Conservation (phyloP, 331 rosid species). For the Phaseolus coccineus region DNA sequence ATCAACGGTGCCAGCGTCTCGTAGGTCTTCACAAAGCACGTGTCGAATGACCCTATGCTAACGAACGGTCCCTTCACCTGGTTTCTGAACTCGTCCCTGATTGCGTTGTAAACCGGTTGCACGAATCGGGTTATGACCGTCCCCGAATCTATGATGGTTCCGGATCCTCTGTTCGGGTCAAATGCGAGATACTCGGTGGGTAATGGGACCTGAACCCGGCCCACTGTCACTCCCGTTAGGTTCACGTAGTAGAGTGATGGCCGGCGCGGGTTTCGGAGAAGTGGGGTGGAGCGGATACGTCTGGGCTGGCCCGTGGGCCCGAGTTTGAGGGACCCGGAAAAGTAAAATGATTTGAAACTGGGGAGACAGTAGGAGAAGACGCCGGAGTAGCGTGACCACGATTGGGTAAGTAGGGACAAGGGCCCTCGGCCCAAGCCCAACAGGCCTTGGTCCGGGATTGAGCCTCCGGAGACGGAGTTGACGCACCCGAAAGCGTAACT, state of each 20-base stretch:
- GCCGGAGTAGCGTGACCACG: constrained; percentile 58
- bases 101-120: constrained; percentile 61
- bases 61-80: constrained; percentile 61
- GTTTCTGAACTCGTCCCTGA: constrained; percentile 71
- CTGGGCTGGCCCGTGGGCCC: constrained; percentile 70
- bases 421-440: constrained; percentile 83
- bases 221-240: constrained; percentile 67
- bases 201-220: constrained; percentile 53
- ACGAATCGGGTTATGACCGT: constrained; percentile 75
- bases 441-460: constrained; percentile 71
- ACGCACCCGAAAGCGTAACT: constrained; percentile 66
- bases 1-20: constrained; percentile 58
- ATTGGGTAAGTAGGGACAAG: constrained; percentile 56
- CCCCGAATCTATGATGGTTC: constrained; percentile 73
- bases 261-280: constrained; percentile 63
- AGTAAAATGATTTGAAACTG: constrained; percentile 48
- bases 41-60: constrained; percentile 55
- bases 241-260: constrained; percentile 77
- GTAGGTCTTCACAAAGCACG: constrained; percentile 34
- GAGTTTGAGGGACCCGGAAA: constrained; percentile 22
- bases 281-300: constrained; percentile 67
- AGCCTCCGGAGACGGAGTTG: constrained; percentile 41
- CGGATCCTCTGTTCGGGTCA: constrained; percentile 63
- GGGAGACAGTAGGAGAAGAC: constrained; percentile 81
- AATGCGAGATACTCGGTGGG: constrained; percentile 50